Evolutionary conservation across 352 stramenopile genomes (phyloP).

Genomic region (Globisporangium paddicum): DNA sequence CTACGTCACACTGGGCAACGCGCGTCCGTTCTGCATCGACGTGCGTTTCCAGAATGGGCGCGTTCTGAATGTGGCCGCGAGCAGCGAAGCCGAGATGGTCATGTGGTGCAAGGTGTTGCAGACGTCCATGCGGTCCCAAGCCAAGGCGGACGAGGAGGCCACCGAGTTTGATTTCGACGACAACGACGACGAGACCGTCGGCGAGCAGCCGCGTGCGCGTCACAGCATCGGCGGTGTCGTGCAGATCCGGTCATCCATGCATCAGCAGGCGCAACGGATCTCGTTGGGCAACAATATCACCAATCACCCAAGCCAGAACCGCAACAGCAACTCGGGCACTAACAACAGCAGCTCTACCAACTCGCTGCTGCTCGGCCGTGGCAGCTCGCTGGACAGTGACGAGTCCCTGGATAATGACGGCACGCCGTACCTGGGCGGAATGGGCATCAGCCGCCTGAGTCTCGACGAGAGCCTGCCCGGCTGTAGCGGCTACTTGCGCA

Average conservation of each 20-base stretch:
- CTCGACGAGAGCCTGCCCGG: constrained; percentile 11
- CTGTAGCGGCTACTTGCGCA: constrained; percentile 77
- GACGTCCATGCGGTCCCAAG: constrained; percentile 28
- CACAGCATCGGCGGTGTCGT: constrained; percentile 1
- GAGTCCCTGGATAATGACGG: constrained; percentile 8
- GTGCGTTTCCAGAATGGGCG: constrained; percentile 60
- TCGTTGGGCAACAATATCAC: not conserved
- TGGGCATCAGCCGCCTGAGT: constrained; percentile 3
- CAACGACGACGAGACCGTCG: constrained; percentile 21
- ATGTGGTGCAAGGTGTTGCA: constrained; percentile 60
- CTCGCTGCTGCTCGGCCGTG: not conserved
- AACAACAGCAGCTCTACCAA: not conserved
- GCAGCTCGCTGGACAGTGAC: constrained; percentile 14
- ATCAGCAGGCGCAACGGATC: constrained; percentile 1
- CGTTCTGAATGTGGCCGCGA: constrained; percentile 52
- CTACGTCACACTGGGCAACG: constrained; percentile 47
- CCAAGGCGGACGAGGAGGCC: constrained; percentile 7
- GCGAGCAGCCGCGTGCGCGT: constrained; percentile 11
- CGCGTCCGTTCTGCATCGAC: constrained; percentile 63
- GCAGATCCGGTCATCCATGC: not conserved
- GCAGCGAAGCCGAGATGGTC: constrained; percentile 49
- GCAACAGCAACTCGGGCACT: not conserved
- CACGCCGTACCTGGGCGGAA: not conserved
- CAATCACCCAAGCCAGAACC: not conserved
- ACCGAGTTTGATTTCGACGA: constrained; percentile 52